Evolutionary conservation across 805 yeast species (phyloP), one percentile per base, ranked within the genome.

Genomic region (Saccharomycopsis oosterbeekiorum): DNA sequence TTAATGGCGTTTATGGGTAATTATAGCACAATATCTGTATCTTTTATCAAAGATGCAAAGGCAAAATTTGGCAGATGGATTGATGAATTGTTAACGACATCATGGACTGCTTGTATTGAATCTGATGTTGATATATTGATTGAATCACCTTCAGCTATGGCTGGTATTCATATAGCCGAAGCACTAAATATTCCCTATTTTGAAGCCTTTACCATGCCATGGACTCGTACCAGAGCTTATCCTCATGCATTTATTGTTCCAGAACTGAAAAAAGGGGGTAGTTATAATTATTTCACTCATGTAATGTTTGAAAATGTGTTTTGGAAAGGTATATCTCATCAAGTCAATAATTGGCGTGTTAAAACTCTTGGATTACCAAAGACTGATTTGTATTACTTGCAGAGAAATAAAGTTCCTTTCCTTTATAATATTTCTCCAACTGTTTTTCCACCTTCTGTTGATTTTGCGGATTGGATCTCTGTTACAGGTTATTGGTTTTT

Each of bases 131-230:
- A 47, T 12, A 80, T 93, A 19, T 76, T 93, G 63, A 89, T 93
- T 61, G 98, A 93, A 70, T 88, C 96, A n/a, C 98, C 98, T 0
- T 87, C 96, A 1, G 93, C 97, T 0, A 91, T 93, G 92, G 92
- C 88, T 15, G 98, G 98, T 10, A 82, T 92, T 56, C 98, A 93
- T 68, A 88, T 93, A 61, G 97, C 98, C 2, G 98, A 93, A 71
- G 96, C 96, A 0, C 73, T 93, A 62, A 82, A 84, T 21, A 87
- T 93, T 61, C 96, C 98, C 0, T 93, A 93, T 70, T 88, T 89
- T 76, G 78, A 97, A 68, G 97, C 97, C 0, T 93, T 93, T 70
- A 93, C 98, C 0, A 93, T 93, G 98, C 98, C 98, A 0, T 93
- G 98, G 98, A 89, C 97, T 0, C 75, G 96, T 64, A 92, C 98